These are phyloP conservation scores for Papiliotrema terrestris DNA, from an alignment of 1,284 basidiomycete species.

Conservation along the genomic window DNA sequence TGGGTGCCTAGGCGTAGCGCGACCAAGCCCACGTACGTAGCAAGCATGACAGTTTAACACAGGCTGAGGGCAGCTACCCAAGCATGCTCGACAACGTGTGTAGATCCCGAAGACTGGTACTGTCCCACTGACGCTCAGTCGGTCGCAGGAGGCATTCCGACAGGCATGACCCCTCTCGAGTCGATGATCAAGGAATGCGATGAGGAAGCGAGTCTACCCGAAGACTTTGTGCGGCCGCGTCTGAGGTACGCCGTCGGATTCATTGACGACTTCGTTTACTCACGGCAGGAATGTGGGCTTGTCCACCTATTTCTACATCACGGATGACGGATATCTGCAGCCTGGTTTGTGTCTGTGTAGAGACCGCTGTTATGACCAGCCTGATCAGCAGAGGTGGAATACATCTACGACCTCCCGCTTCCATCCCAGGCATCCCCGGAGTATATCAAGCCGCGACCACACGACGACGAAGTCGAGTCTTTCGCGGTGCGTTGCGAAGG, in stretches of 20 bases:
- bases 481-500: constrained; percentile 52
- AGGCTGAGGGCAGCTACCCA: constrained; percentile 56
- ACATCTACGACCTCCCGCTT: constrained; percentile 73
- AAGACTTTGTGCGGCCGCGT: constrained; percentile 58
- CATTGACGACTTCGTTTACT: neutral
- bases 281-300: constrained; percentile 28
- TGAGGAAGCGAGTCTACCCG: constrained; percentile 81
- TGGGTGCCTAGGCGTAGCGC: constrained; percentile 85
- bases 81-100: constrained; percentile 51
- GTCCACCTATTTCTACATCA: constrained; percentile 57
- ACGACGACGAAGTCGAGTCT: constrained; percentile 88
- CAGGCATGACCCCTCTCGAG: constrained; percentile 70
- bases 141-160: constrained; percentile 57
- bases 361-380: neutral
- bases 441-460: constrained; percentile 62
- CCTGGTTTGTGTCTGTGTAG: constrained; percentile 52
- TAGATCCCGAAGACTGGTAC: constrained; percentile 24
- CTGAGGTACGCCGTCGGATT: constrained; percentile 56
- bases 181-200: constrained; percentile 85
- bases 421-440: constrained; percentile 53
- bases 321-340: constrained; percentile 70
- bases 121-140: constrained; percentile 23
- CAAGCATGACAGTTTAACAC: constrained; percentile 5
- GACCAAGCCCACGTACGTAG: constrained; percentile 78
- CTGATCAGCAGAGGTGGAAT: constrained; percentile 40